Evolutionary conservation across 108 stramenopile species (phyloP).

Genomic region (Fistulifera pelliculosa): DNA sequence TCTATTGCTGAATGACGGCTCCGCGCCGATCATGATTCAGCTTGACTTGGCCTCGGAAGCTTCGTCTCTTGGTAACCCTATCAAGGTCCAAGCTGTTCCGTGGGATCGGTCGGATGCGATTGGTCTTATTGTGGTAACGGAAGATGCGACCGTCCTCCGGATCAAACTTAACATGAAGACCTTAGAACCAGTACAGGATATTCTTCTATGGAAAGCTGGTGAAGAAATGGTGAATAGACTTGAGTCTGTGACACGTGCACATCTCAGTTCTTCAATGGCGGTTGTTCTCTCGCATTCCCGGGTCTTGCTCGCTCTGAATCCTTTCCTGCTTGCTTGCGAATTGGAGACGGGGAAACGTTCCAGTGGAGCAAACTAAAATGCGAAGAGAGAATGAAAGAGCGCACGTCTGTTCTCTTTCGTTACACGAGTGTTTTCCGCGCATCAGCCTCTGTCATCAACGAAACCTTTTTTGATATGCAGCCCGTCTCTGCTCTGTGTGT

Average conservation of each 20-base stretch:
- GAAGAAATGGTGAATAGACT: no score
- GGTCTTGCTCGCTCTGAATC: slow-evolving; percentile 4
- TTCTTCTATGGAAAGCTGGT: no score
- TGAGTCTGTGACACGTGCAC: no score
- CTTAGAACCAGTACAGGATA: neutral
- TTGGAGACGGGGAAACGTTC: neutral
- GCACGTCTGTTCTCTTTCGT: neutral
- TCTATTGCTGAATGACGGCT: slow-evolving; percentile 1
- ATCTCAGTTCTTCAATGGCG: neutral
- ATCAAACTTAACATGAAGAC: neutral
- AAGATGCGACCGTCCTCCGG: neutral
- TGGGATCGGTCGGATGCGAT: neutral
- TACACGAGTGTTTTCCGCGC: neutral
- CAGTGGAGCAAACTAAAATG: neutral
- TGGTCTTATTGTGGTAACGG: neutral
- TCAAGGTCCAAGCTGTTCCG: slow-evolving; percentile 1
- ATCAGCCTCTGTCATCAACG: neutral
- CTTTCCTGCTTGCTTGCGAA: neutral
- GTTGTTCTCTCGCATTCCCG: neutral
- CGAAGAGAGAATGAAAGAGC: no score
- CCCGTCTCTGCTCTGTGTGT: neutral
- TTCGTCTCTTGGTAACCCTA: no score
- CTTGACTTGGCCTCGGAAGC: no score
- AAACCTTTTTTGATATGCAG: slow-evolving; percentile 2
- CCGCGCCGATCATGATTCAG: neutral